Base-by-base conservation (phyloP, 2,329 filamentous ascomycete species). In the Penicillium sp. region DNA sequence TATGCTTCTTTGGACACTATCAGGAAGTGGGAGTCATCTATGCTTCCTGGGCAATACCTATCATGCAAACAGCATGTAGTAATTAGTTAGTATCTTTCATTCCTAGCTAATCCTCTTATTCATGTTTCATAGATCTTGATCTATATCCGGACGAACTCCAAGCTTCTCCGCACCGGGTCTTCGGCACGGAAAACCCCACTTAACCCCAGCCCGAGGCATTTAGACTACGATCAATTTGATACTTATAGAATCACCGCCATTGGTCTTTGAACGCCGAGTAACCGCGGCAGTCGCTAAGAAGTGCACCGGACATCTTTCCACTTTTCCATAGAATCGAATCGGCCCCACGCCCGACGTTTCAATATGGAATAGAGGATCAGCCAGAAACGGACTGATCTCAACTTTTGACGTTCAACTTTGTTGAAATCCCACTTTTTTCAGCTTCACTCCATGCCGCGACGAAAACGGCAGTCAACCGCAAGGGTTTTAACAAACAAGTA, bases 101-200 rank as follows among this genome's bases (percentile, higher is more conserved):
- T n/a, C n/a, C n/a, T n/a, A n/a, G n/a, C n/a, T n/a, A n/a, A 18
- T 23, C n/a, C 9, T 25, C 31, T 12, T n/a, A 8, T 18, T 33
- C 11, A 33, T 33, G 8, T 16, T n/a, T 30, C 28, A 15, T 30
- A 4, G 20, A 31, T 35, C 13, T 4, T 30, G 16, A 29, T 12
- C n/a, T n/a, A n/a, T n/a, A n/a, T n/a, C n/a, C n/a, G 18, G 18
- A 30, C 25, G 31, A 17, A 16, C 11, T 23, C 14, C 35, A 13
- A 20, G 15, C n/a, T 6, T 48, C 46, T 50, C 45, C 47, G 47
- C 47, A 50, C 33, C 42, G 45, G 45, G 31, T 42, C 28, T 29
- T 50, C 46, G 50, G 48, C 48, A 50, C 40, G 13, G 35, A 13
- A 30, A 15, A 42, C 43, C 30, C 45, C 41, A 50, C 42, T 35